Percentiles rank a stretch among this genome's conserved stretches.
phyloP scores from a whole-genome alignment of 768 basidiomycete genomes.

The Boletus edulis region DNA sequence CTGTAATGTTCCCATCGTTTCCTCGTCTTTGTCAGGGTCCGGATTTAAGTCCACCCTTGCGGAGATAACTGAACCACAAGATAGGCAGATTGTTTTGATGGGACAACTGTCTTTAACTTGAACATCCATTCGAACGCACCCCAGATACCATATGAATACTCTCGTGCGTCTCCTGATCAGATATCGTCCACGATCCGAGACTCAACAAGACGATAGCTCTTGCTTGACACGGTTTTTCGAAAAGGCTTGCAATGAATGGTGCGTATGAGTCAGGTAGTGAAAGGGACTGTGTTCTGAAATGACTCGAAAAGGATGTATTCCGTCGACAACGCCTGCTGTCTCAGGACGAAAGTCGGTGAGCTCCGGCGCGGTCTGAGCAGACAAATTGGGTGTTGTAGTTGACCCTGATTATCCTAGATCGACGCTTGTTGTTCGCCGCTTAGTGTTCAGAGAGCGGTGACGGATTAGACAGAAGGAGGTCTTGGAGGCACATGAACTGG shows the following conservation, averaged over 20 bases:
- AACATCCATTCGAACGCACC: neutral
- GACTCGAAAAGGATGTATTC: neutral
- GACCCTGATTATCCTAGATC: neutral
- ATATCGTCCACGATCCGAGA: neutral
- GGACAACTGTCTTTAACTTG: neutral
- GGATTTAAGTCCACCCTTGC: neutral
- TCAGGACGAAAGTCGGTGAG: neutral
- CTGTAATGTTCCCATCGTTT: conserved; percentile 9
- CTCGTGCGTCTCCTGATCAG: neutral
- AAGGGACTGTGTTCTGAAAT: conserved; percentile 9
- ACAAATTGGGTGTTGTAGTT: conserved; percentile 5
- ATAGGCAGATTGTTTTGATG: neutral
- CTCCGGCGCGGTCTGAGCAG: neutral
- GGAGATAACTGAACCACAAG: neutral
- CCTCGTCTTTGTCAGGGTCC: neutral
- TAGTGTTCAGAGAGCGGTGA: neutral
- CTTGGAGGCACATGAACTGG: too few species aligned
- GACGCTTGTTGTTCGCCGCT: neutral
- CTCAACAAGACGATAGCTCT: neutral
- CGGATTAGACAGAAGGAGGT: neutral
- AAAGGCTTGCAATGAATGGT: conserved; percentile 9
- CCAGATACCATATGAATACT: neutral
- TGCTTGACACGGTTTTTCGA: conserved; percentile 1
- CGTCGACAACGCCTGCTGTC: neutral
- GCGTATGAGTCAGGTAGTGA: conserved; percentile 15